Conservation (phyloP, 352 stramenopile species). For the Pilasporangium apinafurcum region DNA sequence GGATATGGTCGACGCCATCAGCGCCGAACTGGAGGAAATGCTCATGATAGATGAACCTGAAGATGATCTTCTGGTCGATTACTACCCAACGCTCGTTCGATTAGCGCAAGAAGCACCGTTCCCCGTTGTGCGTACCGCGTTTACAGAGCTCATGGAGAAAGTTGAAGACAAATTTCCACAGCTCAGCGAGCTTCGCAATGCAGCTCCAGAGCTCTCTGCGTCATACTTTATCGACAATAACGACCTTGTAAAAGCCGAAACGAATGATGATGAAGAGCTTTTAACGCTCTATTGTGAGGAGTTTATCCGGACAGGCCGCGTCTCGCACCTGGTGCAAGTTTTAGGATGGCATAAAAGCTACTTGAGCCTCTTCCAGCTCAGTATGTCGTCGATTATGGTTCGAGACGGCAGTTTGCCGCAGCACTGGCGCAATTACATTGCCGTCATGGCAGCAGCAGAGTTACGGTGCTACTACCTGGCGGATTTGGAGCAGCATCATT, state of each 20-base stretch:
- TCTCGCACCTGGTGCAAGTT: slow-evolving; percentile 72
- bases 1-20: slow-evolving; percentile 45
- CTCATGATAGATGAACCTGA: slow-evolving; percentile 24
- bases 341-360: slow-evolving; percentile 80
- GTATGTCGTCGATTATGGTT: slow-evolving; percentile 61
- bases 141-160: slow-evolving; percentile 30
- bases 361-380: slow-evolving; percentile 58
- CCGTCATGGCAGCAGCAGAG: slow-evolving; percentile 73
- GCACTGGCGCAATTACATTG: slow-evolving; percentile 81
- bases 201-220: slow-evolving; percentile 23
- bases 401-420: slow-evolving; percentile 74
- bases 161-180: slow-evolving; percentile 38
- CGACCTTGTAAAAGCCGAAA: slow-evolving; percentile 14
- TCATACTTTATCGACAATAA: slow-evolving; percentile 69
- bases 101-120: slow-evolving; percentile 67
- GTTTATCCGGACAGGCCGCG: slow-evolving; percentile 65
- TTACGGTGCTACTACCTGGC: slow-evolving; percentile 76
- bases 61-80: slow-evolving; percentile 37
- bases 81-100: slow-evolving; percentile 61
- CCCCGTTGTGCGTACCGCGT: slow-evolving; percentile 48
- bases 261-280: slow-evolving; percentile 47
- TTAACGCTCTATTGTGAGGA: slow-evolving; percentile 34
- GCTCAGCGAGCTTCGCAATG: slow-evolving; percentile 17
- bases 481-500: slow-evolving; percentile 79
- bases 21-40: slow-evolving; percentile 50